These are phyloP conservation scores for Oxyria digyna DNA, from an alignment of 148 eudicot species.

Conservation along the genomic window DNA sequence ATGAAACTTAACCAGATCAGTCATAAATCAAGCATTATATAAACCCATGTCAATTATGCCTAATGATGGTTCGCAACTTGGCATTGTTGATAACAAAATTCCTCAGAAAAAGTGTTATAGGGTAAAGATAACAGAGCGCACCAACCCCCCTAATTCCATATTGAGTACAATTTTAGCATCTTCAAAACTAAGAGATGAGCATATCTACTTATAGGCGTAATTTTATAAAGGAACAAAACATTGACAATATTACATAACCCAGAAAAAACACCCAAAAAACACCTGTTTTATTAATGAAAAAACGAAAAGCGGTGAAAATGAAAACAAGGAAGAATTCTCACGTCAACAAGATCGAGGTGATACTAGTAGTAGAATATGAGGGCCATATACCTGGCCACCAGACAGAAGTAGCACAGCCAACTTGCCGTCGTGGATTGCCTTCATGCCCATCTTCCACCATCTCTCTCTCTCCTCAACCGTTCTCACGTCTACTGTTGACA, in stretches of 20 bases:
- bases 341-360: background rate
- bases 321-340: background rate
- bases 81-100: background rate
- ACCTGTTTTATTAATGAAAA: background rate
- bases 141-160: background rate
- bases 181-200: background rate
- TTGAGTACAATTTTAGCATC: background rate
- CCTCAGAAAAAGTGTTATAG: background rate
- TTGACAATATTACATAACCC: slow-evolving; percentile 17
- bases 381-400: slow-evolving; percentile 76
- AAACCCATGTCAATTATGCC: background rate
- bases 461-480: slow-evolving; percentile 73
- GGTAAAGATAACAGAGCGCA: background rate
- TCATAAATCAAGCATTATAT: background rate
- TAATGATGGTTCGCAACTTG: background rate
- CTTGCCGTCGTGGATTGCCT: slow-evolving; percentile 82
- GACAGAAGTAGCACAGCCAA: slow-evolving; percentile 84
- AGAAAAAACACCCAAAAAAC: slow-evolving; percentile 21
- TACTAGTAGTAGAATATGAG: background rate
- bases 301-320: background rate
- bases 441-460: slow-evolving; percentile 96
- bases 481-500: slow-evolving; percentile 75
- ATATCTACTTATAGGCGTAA: background rate
- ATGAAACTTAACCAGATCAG: background rate
- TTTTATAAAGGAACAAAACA: slow-evolving; percentile 12